Percentiles rank a stretch among this genome's conserved stretches.
Conservation (phyloP, 306 rosid species). For the Senna siamea region DNA sequence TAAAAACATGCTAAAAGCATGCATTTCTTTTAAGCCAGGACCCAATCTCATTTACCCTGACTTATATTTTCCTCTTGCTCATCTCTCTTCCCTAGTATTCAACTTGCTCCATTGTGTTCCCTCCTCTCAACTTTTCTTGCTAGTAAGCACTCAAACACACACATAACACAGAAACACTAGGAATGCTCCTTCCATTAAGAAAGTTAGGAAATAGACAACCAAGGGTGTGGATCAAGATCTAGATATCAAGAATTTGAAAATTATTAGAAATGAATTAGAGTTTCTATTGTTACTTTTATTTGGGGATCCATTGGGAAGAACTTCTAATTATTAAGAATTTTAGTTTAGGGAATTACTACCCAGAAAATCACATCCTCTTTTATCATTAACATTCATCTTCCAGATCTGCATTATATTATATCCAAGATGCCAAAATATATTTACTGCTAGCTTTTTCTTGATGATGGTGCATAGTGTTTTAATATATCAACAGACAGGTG, state of each 20-base stretch:
- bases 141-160: neutral
- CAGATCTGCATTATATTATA: neutral
- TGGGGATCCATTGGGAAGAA: constrained; percentile 1
- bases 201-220: neutral
- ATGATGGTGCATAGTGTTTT: neutral
- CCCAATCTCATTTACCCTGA: no score
- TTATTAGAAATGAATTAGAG: neutral
- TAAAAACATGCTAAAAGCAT: no score
- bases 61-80: no score
- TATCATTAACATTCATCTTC: neutral
- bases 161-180: neutral
- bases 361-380: constrained; percentile 1
- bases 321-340: constrained; percentile 12
- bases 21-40: no score
- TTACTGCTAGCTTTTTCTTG: neutral
- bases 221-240: neutral
- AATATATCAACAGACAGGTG: no score
- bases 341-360: neutral
- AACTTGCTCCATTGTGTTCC: no score
- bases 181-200: neutral
- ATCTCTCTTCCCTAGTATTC: no score
- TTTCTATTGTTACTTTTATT: neutral
- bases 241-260: neutral
- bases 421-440: neutral
- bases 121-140: no score